phyloP scores from a whole-genome alignment of 148 eudicot species.

The Fagopyrum esculentum region DNA sequence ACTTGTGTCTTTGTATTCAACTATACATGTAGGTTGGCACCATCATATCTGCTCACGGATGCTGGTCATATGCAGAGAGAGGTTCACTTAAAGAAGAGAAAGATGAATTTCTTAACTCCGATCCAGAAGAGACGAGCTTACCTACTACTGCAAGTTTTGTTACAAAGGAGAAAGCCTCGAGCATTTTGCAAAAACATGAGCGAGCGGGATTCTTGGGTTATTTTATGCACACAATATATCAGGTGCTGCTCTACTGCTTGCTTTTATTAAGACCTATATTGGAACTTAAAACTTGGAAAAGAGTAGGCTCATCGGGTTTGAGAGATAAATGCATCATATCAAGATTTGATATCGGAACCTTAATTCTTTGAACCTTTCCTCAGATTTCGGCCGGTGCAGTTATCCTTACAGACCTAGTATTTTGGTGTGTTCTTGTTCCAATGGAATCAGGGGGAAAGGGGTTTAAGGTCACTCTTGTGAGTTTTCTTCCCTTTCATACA shows the following conservation, averaged over 20 bases:
- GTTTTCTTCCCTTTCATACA: conserved; percentile 14
- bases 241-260: conserved; percentile 28
- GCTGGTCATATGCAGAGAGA: conserved; percentile 35
- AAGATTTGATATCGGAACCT: background rate
- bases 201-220: conserved; percentile 38
- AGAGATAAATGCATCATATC: background rate
- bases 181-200: conserved; percentile 23
- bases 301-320: too few relatives aligned
- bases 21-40: conserved; percentile 45
- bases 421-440: conserved; percentile 75
- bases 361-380: conserved; percentile 10
- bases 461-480: conserved; percentile 61
- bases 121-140: conserved; percentile 11
- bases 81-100: conserved; percentile 21
- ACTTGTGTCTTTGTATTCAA: background rate
- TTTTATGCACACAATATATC: conserved; percentile 52
- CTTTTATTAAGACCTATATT: background rate
- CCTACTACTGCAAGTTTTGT: conserved; percentile 8
- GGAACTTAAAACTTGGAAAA: too few relatives aligned
- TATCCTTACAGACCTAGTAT: conserved; percentile 69
- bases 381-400: conserved; percentile 84
- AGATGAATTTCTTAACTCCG: conserved; percentile 29
- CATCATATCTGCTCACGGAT: conserved; percentile 59
- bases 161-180: conserved; percentile 4
- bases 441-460: conserved; percentile 46